Conservation (phyloP, 148 eudicot genomes). For the Silene latifolia region DNA sequence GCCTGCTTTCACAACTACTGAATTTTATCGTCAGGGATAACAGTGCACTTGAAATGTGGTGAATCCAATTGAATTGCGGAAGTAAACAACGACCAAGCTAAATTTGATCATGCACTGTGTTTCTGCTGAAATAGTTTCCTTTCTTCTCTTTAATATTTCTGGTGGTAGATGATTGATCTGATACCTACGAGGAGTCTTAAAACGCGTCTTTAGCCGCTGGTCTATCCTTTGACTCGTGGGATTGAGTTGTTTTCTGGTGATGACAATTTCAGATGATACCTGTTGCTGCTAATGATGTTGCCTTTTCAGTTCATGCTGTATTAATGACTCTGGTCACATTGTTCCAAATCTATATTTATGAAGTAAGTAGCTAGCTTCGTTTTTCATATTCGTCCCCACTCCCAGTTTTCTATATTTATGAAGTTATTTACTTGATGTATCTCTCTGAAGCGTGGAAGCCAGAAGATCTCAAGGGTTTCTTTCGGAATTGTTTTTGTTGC, state of each 20-base stretch:
- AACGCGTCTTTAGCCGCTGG: not conserved
- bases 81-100: too few species aligned
- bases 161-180: not conserved
- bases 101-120: too few species aligned
- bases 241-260: not conserved
- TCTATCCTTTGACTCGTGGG: not conserved
- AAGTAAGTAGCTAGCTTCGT: constrained; percentile 41
- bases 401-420: not conserved
- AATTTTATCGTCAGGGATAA: too few species aligned
- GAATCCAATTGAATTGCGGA: too few species aligned
- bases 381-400: not conserved
- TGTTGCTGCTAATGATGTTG: constrained; percentile 81
- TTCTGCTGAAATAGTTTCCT: not conserved
- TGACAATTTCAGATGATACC: constrained; percentile 67
- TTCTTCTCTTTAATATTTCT: not conserved
- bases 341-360: constrained; percentile 73
- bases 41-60: too few species aligned
- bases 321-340: constrained; percentile 64
- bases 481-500: constrained; percentile 47
- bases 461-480: constrained; percentile 57
- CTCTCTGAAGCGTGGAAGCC: constrained; percentile 53
- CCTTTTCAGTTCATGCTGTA: constrained; percentile 71
- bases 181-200: too few species aligned
- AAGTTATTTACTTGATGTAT: not conserved
- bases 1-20: too few species aligned